Conservation (phyloP, 2,329 filamentous ascomycete genomes). For the Plectosphaerella sp. region DNA sequence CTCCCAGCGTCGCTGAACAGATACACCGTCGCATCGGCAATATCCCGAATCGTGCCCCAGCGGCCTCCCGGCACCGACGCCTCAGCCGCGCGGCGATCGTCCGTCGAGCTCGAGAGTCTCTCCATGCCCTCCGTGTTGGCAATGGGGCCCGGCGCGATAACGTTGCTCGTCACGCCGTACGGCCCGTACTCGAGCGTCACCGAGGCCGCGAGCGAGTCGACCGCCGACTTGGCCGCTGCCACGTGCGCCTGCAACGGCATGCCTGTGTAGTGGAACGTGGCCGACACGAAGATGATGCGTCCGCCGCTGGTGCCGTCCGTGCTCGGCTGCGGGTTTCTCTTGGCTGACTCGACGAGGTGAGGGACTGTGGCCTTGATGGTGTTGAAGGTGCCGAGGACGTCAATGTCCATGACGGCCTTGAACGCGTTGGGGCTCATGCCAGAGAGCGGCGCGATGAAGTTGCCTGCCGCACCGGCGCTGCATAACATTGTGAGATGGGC, state of each 20-base stretch:
- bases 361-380: conserved; percentile 89
- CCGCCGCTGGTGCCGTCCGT: conserved; percentile 67
- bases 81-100: conserved; percentile 24
- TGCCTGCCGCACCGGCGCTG: conserved; percentile 90
- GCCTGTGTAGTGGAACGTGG: conserved; percentile 86
- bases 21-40: conserved; percentile 88
- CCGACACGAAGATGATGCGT: conserved; percentile 84
- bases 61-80: conserved; percentile 66
- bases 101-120: conserved; percentile 44
- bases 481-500: neutral
- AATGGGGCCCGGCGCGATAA: conserved; percentile 85
- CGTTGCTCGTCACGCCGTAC: conserved; percentile 78
- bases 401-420: conserved; percentile 94
- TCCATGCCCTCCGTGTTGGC: conserved; percentile 77
- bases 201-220: conserved; percentile 78
- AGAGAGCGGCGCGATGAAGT: conserved; percentile 84
- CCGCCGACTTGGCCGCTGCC: conserved; percentile 83
- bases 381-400: conserved; percentile 90
- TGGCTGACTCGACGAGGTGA: conserved; percentile 71
- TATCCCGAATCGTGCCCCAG: conserved; percentile 76
- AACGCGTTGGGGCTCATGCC: conserved; percentile 85
- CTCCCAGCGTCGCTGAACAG: conserved; percentile 82
- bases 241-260: conserved; percentile 84
- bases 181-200: conserved; percentile 89
- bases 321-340: conserved; percentile 52